phyloP scores from a whole-genome alignment of 2,329 filamentous ascomycete genomes.

The Apiospora aurea region DNA sequence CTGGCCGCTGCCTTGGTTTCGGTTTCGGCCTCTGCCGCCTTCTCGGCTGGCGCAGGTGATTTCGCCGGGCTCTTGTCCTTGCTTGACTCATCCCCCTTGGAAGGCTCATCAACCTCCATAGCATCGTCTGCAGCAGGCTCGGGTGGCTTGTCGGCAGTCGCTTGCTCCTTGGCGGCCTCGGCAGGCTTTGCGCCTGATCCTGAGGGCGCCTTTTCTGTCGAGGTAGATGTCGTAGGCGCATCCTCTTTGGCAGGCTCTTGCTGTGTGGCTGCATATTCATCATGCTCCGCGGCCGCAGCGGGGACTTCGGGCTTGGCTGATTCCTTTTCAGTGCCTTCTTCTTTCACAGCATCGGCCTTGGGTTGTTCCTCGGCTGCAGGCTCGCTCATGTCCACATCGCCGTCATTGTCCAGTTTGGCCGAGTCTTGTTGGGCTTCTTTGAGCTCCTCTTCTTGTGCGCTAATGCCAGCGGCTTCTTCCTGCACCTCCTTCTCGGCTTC shows the following conservation, averaged over 20 bases:
- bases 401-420: constrained; percentile 52
- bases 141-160: neutral
- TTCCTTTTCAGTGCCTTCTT: constrained; percentile 38
- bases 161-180: constrained; percentile 14
- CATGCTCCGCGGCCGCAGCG: neutral
- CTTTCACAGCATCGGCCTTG: constrained; percentile 44
- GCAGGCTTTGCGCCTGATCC: constrained; percentile 20
- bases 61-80: constrained; percentile 28
- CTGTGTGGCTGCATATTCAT: neutral
- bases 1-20: neutral
- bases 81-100: neutral
- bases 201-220: constrained; percentile 22
- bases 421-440: constrained; percentile 33
- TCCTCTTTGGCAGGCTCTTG: neutral
- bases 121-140: constrained; percentile 16
- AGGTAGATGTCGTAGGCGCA: constrained; percentile 5
- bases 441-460: constrained; percentile 36
- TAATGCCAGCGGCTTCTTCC: constrained; percentile 31
- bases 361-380: constrained; percentile 42
- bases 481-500: constrained; percentile 31
- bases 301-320: neutral
- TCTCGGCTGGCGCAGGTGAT: constrained; percentile 6
- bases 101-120: constrained; percentile 23
- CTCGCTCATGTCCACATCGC: constrained; percentile 60
- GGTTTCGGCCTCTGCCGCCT: neutral